These are phyloP conservation scores for Myrmaecium sp. DNA, from an alignment of 2,329 filamentous ascomycete species.

Conservation along the genomic window DNA sequence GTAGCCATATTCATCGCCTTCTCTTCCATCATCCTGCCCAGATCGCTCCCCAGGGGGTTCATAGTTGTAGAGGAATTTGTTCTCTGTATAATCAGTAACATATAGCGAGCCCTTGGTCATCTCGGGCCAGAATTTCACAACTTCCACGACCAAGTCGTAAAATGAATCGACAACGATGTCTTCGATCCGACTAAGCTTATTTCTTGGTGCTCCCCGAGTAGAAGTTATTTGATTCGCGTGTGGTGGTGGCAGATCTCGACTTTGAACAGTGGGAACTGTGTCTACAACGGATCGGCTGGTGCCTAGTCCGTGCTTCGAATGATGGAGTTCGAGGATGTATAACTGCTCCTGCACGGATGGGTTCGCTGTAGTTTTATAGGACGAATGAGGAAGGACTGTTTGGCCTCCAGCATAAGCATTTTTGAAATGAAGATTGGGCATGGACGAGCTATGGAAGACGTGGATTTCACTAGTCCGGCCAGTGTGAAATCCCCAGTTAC, in stretches of 20 bases:
- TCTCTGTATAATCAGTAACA: slow-evolving; percentile 69
- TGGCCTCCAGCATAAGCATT: slow-evolving; percentile 10
- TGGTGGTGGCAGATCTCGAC: background rate
- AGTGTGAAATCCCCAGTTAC: no score
- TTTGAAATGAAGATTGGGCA: slow-evolving; percentile 12
- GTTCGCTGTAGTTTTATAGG: slow-evolving; percentile 3
- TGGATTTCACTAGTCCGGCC: slow-evolving; percentile 3
- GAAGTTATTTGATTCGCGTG: no score
- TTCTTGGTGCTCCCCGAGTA: background rate
- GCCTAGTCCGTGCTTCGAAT: slow-evolving; percentile 1
- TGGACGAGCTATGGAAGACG: slow-evolving; percentile 10
- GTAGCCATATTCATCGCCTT: slow-evolving; percentile 43
- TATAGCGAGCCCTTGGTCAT: slow-evolving; percentile 39
- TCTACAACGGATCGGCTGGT: background rate
- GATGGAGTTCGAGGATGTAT: slow-evolving; percentile 16
- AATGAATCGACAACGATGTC: slow-evolving; percentile 41
- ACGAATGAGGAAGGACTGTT: slow-evolving; percentile 5
- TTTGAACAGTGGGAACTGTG: slow-evolving; percentile 2
- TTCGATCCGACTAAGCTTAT: slow-evolving; percentile 47
- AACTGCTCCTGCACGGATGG: slow-evolving; percentile 13
- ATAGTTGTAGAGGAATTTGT: slow-evolving; percentile 45
- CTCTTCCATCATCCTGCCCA: slow-evolving; percentile 15
- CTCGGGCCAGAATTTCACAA: slow-evolving; percentile 39
- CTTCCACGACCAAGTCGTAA: slow-evolving; percentile 54
- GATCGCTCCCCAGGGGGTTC: slow-evolving; percentile 18